Percentiles rank a stretch among this genome's conserved stretches.
Evolutionary conservation across 805 yeast genomes (phyloP).

Genomic region (Sugiyamaella lignohabitans): DNA sequence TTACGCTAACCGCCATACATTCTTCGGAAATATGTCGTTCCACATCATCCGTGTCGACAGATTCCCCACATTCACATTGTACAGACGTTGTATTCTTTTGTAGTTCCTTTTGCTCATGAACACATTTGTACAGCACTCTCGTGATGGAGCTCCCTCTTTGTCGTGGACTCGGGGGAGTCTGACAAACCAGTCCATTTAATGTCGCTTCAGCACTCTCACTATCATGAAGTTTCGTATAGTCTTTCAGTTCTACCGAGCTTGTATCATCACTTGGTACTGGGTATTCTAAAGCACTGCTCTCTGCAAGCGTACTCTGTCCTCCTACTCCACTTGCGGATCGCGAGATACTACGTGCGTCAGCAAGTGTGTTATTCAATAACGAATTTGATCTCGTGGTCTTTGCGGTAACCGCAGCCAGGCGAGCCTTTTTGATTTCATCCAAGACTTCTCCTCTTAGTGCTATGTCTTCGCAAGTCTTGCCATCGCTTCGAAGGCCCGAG

Average conservation of each 20-base stretch:
- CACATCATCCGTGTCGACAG: constrained; percentile 3
- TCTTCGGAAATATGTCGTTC: constrained; percentile 16
- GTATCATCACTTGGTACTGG: no score
- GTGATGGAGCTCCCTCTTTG: no score
- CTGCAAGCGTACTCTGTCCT: neutral
- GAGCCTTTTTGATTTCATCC: neutral
- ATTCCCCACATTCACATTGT: neutral
- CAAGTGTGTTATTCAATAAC: no score
- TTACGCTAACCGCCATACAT: constrained; percentile 6
- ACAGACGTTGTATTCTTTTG: neutral
- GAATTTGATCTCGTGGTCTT: neutral
- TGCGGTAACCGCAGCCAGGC: neutral
- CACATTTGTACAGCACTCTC: neutral
- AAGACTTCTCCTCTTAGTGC: constrained; percentile 5
- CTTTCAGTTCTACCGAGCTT: no score
- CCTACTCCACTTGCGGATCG: neutral
- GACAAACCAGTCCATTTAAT: neutral
- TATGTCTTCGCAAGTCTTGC: constrained; percentile 20
- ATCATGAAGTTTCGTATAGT: no score
- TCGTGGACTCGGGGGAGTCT: neutral
- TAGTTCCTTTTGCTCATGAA: constrained; percentile 7
- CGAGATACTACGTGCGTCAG: neutral
- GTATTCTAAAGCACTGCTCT: neutral
- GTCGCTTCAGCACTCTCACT: neutral
- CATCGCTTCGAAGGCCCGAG: constrained; percentile 19